These are phyloP conservation scores for Limonium bicolor DNA, from an alignment of 148 eudicot species.

Conservation along the genomic window DNA sequence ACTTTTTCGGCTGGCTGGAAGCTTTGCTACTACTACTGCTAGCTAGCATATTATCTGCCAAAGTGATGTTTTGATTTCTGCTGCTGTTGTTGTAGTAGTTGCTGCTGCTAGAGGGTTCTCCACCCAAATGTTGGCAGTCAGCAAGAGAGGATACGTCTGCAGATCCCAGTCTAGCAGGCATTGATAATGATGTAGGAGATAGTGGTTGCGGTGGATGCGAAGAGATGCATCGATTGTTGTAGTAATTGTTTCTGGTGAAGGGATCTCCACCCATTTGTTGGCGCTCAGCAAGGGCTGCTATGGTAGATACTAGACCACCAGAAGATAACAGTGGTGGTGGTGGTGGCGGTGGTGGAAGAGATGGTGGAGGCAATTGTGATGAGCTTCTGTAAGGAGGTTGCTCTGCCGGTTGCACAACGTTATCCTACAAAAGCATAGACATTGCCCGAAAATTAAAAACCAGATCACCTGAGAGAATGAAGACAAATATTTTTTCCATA, in stretches of 20 bases:
- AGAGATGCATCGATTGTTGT: neutral
- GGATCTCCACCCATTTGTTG: constrained; percentile 49
- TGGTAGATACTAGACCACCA: constrained; percentile 90
- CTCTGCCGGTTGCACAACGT: too few species aligned
- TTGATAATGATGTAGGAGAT: neutral
- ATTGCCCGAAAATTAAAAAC: too few species aligned
- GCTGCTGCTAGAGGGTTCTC: constrained; percentile 24
- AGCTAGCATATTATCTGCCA: neutral
- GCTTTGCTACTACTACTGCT: constrained; percentile 19
- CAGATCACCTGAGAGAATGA: too few species aligned
- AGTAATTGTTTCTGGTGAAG: constrained; percentile 12
- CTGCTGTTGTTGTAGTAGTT: neutral
- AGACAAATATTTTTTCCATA: too few species aligned
- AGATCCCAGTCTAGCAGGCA: constrained; percentile 78
- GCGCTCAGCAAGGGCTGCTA: constrained; percentile 85
- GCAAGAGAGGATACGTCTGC: constrained; percentile 95
- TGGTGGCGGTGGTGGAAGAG: neutral
- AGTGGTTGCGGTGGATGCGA: neutral
- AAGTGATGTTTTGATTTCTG: neutral
- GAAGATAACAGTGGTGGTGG: constrained; percentile 13
- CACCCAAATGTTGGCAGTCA: constrained; percentile 59
- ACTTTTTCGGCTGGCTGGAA: constrained; percentile 10
- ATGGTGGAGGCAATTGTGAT: neutral
- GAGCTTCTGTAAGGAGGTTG: too few species aligned
- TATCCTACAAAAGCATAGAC: too few species aligned